A percentile compares a stretch with the other conserved stretches of the same genome.
Evolutionary conservation across 2,329 filamentous ascomycete species (phyloP).

Genomic region (Zasmidium citrigriseum): DNA sequence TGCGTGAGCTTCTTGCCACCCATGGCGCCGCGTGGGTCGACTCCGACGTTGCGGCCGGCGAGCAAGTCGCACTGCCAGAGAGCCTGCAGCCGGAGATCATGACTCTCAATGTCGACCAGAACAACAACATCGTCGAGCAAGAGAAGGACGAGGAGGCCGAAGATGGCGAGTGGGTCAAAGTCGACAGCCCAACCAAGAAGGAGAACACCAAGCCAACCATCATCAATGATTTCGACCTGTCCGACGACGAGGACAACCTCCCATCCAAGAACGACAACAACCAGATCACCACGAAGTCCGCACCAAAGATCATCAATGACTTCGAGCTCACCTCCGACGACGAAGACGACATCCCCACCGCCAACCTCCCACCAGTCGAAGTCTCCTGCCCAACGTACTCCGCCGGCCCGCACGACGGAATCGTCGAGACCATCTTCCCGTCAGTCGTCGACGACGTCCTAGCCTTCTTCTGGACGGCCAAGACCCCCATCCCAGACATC

Average conservation of each 20-base stretch:
- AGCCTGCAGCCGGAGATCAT: background rate
- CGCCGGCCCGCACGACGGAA: constrained; percentile 16
- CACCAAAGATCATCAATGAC: background rate
- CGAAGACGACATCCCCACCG: too few species aligned
- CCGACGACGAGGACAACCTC: background rate
- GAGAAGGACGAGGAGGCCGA: background rate
- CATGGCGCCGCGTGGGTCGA: constrained; percentile 22
- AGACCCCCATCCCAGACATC: background rate
- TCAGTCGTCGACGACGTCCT: constrained; percentile 20
- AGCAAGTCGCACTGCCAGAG: constrained; percentile 8
- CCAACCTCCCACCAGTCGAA: background rate
- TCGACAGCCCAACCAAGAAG: background rate
- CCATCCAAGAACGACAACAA: background rate
- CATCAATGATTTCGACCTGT: background rate
- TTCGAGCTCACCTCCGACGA: background rate
- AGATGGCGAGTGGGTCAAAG: background rate
- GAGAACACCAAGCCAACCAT: background rate
- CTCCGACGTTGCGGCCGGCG: constrained; percentile 16
- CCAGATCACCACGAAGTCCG: background rate
- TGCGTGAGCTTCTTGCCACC: constrained; percentile 17
- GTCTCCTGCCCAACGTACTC: constrained; percentile 20
- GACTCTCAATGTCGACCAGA: background rate
- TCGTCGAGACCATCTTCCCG: constrained; percentile 21
- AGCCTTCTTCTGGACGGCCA: constrained; percentile 14
- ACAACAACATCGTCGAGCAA: background rate